Evolutionary conservation across 805 yeast genomes (phyloP), one percentile per base, ranked within the genome.

Genomic region (Clavispora santaluciae): DNA sequence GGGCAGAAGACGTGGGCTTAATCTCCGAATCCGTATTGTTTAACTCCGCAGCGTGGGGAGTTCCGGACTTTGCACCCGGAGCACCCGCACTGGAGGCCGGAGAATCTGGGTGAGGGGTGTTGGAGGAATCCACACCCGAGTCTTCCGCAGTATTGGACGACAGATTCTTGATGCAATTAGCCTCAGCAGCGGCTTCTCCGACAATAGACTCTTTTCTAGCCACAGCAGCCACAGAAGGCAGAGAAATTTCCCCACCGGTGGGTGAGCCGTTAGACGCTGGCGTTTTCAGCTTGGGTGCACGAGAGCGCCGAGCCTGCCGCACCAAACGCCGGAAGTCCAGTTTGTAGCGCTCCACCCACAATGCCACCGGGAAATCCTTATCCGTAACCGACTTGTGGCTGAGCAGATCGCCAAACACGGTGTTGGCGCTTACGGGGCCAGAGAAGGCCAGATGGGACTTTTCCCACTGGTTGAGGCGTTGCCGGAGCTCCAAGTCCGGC

Each of bases 381-480:
- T 65, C 78, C 31, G 69, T 63, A 22, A 75, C 65, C 7, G 51
- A 54, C 50, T 54, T 64, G 25, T 47, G 51, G 33, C 61, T 55
- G 15, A 61, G 43, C 12, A 39, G 25, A 28, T 53, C 56, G 20
- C 65, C 46, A 11, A 52, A 48, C n/a, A 40, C 34, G 51, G 48
- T 39, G 45, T 47, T 50, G 22, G 39, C 36, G 9, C 44, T 39
- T 12, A 29, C 28, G 3, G 46, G 24, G 7, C 38, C 28, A 12
- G 46, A 26, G 45, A 66, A 59, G 26, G 61, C 62, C 63, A 49
- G 70, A 53, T 61, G 70, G 18, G 63, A 56, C 31, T 46, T 47
- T 53, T 88, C 96, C 95, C 95, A 85, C 51, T 79, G 78, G 17
- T 63, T 57, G 28, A 90, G 66, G 38, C 73, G 74, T 39, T 72